Base-by-base conservation (phyloP, 2,329 filamentous ascomycete species). In the Nemania abortiva region DNA sequence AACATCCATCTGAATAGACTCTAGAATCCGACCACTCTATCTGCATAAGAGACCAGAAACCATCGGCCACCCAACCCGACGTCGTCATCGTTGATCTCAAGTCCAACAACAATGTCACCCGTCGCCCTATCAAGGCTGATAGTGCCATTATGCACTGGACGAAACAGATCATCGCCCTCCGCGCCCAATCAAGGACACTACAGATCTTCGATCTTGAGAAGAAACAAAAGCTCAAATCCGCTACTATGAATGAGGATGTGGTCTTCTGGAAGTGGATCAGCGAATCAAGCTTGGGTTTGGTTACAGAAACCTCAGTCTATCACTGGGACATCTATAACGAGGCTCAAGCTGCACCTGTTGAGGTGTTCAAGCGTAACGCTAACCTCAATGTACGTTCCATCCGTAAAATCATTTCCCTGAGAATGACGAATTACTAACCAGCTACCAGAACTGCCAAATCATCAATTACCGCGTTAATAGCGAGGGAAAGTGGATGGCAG, bases 121-220 rank as follows among this genome's bases (percentile, higher is more conserved):
- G 93, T 78, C 90, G 95, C 80, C 94, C 95, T 57, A 99, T 99
- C 86, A 98, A 97, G 87, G 96, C 96, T 79, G 96, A 99, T 85
- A 98, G 95, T 89, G 96, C 97, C 77, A 97, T 99, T 81, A 98
- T 99, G 96, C 96, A 99, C 89, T 97, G 94, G 93, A 91, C 88
- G 76, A 93, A 92, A 81, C 94, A 97, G 82, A 93, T 99, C 81
- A 98, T 99, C 79, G 96, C 97, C 72, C 89, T 99, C 75, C 97
- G 97, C 84, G 95, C 96, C 57, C 94, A 98, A 82, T 92, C 92
- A 72, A 89, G 94, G 80, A 99, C 96, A 74, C 89, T 99, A 70
- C 97, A 99, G 85, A 97, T 99, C 81, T 99, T 99, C 83, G 95
- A 99, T 81, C 88, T 99, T 69, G 91, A 90, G 76, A 89, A 91